Base-by-base conservation (phyloP, 1,284 basidiomycete genomes). In the Ganoderma resinaceum region DNA sequence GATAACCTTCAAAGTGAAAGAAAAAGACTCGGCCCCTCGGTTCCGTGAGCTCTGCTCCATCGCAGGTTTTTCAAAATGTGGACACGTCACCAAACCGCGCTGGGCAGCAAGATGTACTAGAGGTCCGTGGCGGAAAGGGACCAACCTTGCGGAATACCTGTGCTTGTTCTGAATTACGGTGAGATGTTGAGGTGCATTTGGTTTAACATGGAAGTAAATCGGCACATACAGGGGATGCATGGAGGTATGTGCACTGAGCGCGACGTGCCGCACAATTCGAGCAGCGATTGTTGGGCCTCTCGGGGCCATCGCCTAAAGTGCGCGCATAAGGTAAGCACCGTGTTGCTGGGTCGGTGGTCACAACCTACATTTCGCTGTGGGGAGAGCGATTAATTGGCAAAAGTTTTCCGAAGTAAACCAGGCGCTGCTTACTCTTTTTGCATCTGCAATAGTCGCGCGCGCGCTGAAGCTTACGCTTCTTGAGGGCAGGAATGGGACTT, bases 91-190 rank as follows among this genome's bases (percentile, higher is more conserved):
- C 14, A 14, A 12, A 40, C 18, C 40, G 40, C 9, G 40, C 40
- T 3, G 18, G 4, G 12, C 12, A 40, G 18, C 5, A 7, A 43
- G 5, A 7, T 43, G 6, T 14, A 4, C 5, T n/a, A n/a, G n/a
- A 16, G 40, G 18, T 16, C 40, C 40, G 18, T 14, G 40, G 40
- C 18, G n/a, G 40, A 20, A 46, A 35, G 61, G 2, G 12, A 79
- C 86, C 68, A 75, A 95, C 87, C 93, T 93, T 81, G 95, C 93
- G 0, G 94, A 91, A 38, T 93, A 92, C 3, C 93, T 92, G 35
- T 16, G 40, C 18, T 93, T 89, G 82, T 94, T 92, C 88, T 94
- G 23, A 16, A 9, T 14, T 16, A 14, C 0, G 40, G 12, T 16
- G 18, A 5, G 3, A 26, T 38, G 31, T 23, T 33, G 53, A 9